Evolutionary conservation across 371 early-diverging fungal species (phyloP).

Genomic region (Rhizopus sp.): DNA sequence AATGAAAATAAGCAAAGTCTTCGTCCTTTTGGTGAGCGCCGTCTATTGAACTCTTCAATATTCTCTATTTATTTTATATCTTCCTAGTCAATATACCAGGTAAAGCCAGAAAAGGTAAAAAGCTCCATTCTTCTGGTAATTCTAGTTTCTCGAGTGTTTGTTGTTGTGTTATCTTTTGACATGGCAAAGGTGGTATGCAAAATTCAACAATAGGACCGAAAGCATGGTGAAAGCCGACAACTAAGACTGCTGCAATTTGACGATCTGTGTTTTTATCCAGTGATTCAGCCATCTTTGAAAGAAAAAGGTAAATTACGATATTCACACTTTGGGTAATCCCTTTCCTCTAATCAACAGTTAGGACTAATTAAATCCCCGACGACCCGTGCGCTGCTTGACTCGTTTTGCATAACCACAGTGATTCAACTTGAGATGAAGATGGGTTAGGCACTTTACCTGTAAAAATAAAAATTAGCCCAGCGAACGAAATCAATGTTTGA

Average conservation of each 20-base stretch:
- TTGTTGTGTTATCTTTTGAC: constrained; percentile 26
- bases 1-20: constrained; percentile 85
- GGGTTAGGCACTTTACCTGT: too few species aligned
- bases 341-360: too few species aligned
- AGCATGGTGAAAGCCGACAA: constrained; percentile 62
- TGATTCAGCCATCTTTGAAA: constrained; percentile 8
- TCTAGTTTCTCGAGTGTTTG: constrained; percentile 50
- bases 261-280: constrained; percentile 37
- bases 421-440: too few species aligned
- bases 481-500: too few species aligned
- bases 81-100: constrained; percentile 54
- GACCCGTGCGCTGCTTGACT: too few species aligned
- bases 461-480: too few species aligned
- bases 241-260: constrained; percentile 50
- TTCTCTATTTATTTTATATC: background rate
- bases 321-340: too few species aligned
- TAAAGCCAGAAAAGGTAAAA: constrained; percentile 68
- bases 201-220: constrained; percentile 74
- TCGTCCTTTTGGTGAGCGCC: constrained; percentile 85
- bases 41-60: constrained; percentile 45
- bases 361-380: too few species aligned
- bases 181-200: constrained; percentile 73
- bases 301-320: background rate
- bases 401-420: too few species aligned
- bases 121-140: constrained; percentile 82